Base-by-base conservation (phyloP, 768 basidiomycete species). In the Xerocomellus chrysenteron region DNA sequence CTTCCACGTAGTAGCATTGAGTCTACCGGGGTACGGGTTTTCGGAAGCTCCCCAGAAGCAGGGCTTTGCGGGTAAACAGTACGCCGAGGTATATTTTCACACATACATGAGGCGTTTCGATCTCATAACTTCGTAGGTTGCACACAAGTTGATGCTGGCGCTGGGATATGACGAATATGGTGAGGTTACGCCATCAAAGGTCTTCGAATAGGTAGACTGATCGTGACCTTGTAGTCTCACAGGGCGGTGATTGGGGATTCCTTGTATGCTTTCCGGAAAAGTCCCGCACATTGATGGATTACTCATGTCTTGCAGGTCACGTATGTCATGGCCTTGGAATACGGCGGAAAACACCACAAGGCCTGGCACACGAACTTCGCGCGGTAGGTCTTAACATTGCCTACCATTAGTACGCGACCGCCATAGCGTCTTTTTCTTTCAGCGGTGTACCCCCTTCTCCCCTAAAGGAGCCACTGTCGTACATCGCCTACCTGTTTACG, bases 21-120 rank as follows among this genome's bases (percentile, higher is more conserved):
- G 84, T 60, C 61, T 87, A n/a, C 86, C 85, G 8, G 83, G 83
- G 0, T 87, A 70, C 66, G 85, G 83, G 0, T 86, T 85, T 67
- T 86, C 85, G 0, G 77, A 83, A 42, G 82, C 78, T 0, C 78
- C 82, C 0, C 80, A 65, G 48, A 80, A 79, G 64, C 75, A 74
- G 55, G 83, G 84, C 0, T 87, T 86, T 57, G 64, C 57, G 10
- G 35, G 70, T 0, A 56, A 65, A 19, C 82, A 86, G 44, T 84
- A 80, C 48, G 83, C 83, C 1, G 82, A 87, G 71, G 85, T 80
- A 43, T 30, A 50, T 56, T 13, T 13, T 45, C 41, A 4, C 1
- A 17, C 12, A 2, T 11, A 2, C 28, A 35, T 4, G 33, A 33
- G 32, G 11, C 33, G 5, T 35, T 35, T 35, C 33, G 33, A 35